Percentiles rank a stretch among this genome's conserved stretches.
Evolutionary conservation across 805 yeast genomes (phyloP).

Genomic region (Pichia scutulata): DNA sequence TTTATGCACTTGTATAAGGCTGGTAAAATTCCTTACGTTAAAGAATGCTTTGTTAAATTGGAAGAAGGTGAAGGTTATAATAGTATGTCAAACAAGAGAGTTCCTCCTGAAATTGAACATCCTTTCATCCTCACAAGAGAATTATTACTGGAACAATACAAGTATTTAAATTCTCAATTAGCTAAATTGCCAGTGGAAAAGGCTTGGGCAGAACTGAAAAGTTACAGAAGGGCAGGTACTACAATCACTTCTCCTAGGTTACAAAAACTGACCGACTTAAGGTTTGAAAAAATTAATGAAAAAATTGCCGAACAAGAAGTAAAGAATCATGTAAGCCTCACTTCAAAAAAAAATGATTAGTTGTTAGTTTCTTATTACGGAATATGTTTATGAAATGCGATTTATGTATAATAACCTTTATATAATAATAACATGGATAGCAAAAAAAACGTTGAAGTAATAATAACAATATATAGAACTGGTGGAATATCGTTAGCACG

Average conservation of each 20-base stretch:
- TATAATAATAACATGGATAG: background rate
- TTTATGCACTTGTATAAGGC: slow-evolving; percentile 66
- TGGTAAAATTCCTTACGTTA: slow-evolving; percentile 58
- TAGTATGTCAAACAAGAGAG: slow-evolving; percentile 27
- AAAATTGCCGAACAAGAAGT: slow-evolving; percentile 10
- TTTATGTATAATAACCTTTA: background rate
- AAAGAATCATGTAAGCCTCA: background rate
- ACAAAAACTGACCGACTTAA: slow-evolving; percentile 30
- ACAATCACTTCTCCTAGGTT: slow-evolving; percentile 39
- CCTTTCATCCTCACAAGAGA: slow-evolving; percentile 24
- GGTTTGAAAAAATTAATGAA: slow-evolving; percentile 31
- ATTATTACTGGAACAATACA: slow-evolving; percentile 20
- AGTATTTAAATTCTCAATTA: slow-evolving; percentile 10
- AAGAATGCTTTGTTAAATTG: slow-evolving; percentile 52
- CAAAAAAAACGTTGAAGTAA: background rate
- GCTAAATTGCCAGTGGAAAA: slow-evolving; percentile 31
- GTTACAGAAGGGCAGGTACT: slow-evolving; percentile 63
- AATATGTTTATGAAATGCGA: background rate
- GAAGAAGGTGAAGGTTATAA: slow-evolving; percentile 77
- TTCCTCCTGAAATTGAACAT: slow-evolving; percentile 12
- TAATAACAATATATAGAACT: too few relatives aligned
- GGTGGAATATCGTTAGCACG: too few relatives aligned
- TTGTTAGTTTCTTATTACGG: background rate
- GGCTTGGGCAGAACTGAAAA: slow-evolving; percentile 40
- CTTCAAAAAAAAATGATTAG: slow-evolving; percentile 3